Evolutionary conservation across 2,329 filamentous ascomycete genomes (phyloP).

Genomic region (Macrophomina phaseolina): DNA sequence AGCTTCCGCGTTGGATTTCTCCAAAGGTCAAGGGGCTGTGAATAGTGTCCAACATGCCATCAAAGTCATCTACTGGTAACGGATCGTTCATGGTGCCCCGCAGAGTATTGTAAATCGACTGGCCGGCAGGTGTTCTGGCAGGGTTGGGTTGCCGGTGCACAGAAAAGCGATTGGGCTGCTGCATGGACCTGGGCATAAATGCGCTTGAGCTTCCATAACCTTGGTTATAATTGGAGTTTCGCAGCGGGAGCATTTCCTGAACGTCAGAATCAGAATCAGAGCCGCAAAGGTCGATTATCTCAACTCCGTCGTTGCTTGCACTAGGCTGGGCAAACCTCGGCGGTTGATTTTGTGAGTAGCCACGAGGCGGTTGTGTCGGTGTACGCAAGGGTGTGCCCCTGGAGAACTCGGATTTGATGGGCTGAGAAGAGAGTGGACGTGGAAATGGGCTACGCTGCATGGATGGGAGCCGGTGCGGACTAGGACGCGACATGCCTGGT

Average conservation of each 20-base stretch:
- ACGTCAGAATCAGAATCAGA: slow-evolving; percentile 11
- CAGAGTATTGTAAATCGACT: not conserved
- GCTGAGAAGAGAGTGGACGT: not conserved
- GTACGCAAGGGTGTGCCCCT: not conserved
- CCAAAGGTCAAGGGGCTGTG: not conserved
- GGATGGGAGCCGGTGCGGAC: not conserved
- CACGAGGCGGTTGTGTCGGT: not conserved
- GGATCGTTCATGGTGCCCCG: not conserved
- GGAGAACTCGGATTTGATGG: not conserved
- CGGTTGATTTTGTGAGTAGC: not conserved
- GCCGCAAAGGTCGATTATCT: slow-evolving; percentile 19
- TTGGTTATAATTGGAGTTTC: not conserved
- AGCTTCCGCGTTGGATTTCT: not conserved
- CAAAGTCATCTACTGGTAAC: not conserved
- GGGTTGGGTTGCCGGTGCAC: not conserved
- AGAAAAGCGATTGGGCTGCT: not conserved
- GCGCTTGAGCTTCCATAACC: not conserved
- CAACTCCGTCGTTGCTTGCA: not conserved
- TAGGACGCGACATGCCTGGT: not conserved
- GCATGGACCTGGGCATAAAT: not conserved
- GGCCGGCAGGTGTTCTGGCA: not conserved
- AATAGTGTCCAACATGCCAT: not conserved
- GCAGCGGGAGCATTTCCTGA: not conserved
- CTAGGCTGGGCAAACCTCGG: not conserved
- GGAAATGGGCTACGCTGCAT: not conserved